Evolutionary conservation across 2,329 filamentous ascomycete genomes (phyloP).

Genomic region (Curvularia hawaiiensis): DNA sequence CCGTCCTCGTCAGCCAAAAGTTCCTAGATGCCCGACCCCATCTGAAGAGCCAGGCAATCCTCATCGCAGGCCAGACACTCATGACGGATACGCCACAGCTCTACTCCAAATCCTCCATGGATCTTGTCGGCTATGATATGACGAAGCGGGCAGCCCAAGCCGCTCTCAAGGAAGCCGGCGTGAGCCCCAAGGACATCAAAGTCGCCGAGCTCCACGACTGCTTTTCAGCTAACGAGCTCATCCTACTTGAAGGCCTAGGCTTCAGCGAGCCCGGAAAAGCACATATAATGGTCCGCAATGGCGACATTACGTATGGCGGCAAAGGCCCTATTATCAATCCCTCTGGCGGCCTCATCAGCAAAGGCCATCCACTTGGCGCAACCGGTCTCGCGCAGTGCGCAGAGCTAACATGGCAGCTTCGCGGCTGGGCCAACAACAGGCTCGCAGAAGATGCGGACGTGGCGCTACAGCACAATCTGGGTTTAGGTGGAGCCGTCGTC

Average conservation of each 20-base stretch:
- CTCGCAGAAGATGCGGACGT: slow-evolving; percentile 68
- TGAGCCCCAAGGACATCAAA: slow-evolving; percentile 70
- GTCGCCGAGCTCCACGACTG: slow-evolving; percentile 95
- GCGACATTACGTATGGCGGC: slow-evolving; percentile 89
- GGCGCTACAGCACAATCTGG: slow-evolving; percentile 89
- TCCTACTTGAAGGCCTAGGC: slow-evolving; percentile 82
- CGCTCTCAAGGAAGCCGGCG: slow-evolving; percentile 74
- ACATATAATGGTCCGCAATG: slow-evolving; percentile 83
- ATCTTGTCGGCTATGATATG: slow-evolving; percentile 91
- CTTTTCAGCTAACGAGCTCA: slow-evolving; percentile 93
- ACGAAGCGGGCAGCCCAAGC: slow-evolving; percentile 69
- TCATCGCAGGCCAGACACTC: slow-evolving; percentile 84
- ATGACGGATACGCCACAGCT: slow-evolving; percentile 80
- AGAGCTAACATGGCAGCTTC: slow-evolving; percentile 91
- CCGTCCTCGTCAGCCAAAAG: slow-evolving; percentile 82
- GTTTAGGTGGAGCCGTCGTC: slow-evolving; percentile 86
- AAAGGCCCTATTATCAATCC: slow-evolving; percentile 80
- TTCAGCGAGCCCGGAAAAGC: slow-evolving; percentile 79
- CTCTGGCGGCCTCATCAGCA: slow-evolving; percentile 89
- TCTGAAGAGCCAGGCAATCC: slow-evolving; percentile 76
- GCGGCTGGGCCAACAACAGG: slow-evolving; percentile 94
- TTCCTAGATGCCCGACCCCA: slow-evolving; percentile 86
- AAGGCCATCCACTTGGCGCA: slow-evolving; percentile 91
- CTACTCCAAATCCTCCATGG: slow-evolving; percentile 80
- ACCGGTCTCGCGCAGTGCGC: slow-evolving; percentile 93